These are phyloP conservation scores for Pouteria campechiana DNA, from an alignment of 179 eudicot species.

Conservation along the genomic window DNA sequence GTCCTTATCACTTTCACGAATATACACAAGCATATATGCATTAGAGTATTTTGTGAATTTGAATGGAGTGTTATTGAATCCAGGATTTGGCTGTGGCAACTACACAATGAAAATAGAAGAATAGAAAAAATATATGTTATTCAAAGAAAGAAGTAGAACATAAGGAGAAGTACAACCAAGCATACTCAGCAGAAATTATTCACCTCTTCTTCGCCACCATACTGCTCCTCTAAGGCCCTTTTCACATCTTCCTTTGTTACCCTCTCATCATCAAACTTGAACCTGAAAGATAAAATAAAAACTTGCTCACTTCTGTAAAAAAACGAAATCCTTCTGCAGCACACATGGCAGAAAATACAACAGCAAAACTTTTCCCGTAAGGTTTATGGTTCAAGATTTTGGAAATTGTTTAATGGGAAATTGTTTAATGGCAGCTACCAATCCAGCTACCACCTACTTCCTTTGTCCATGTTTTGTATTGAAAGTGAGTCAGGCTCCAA, in stretches of 20 bases:
- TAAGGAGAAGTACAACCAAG: background rate
- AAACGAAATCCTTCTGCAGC: no score
- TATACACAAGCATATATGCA: constrained; percentile 69
- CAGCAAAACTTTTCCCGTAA: no score
- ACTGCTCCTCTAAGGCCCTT: constrained; percentile 71
- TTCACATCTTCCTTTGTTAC: constrained; percentile 67
- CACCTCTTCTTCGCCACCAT: constrained; percentile 79
- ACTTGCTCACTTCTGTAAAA: no score
- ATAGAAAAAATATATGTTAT: constrained; percentile 1
- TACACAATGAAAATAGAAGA: constrained; percentile 4
- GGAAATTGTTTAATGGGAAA: no score
- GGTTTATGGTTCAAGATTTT: no score
- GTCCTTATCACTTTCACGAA: constrained; percentile 64
- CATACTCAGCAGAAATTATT: constrained; percentile 2
- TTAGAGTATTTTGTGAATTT: constrained; percentile 64
- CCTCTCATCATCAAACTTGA: constrained; percentile 67
- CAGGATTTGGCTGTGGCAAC: constrained; percentile 62
- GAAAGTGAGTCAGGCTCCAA: no score
- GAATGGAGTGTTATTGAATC: constrained; percentile 59
- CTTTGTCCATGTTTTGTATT: no score
- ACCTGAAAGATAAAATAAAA: constrained; percentile 24
- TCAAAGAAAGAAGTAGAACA: background rate
- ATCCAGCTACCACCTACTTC: no score
- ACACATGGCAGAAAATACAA: no score
- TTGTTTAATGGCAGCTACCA: no score